These are phyloP conservation scores for Trypethelium eluteriae DNA, from an alignment of 495 filamentous ascomycete species.

Conservation along the genomic window DNA sequence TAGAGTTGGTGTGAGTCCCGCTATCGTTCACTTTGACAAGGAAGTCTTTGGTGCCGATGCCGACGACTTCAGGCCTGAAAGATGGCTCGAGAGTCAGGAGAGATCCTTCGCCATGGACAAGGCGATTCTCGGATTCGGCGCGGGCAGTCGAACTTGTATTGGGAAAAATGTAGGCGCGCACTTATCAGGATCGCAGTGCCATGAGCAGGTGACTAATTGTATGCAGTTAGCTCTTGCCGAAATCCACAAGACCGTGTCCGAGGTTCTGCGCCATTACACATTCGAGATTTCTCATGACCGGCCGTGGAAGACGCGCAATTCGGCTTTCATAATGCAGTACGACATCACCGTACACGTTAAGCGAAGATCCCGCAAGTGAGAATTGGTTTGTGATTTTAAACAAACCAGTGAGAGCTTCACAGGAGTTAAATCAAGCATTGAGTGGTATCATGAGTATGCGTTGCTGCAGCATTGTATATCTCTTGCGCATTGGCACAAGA, in stretches of 20 bases:
- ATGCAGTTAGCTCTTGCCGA: not conserved
- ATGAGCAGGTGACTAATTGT: not conserved
- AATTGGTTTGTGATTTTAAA: not conserved
- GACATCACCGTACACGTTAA: slow-evolving; percentile 7
- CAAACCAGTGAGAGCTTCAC: too few species aligned
- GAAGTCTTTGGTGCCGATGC: slow-evolving; percentile 28
- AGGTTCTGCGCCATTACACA: not conserved
- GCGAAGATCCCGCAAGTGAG: slow-evolving; percentile 5
- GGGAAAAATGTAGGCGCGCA: not conserved
- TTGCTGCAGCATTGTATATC: too few species aligned
- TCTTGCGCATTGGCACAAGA: too few species aligned
- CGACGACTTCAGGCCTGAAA: slow-evolving; percentile 27
- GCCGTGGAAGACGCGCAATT: slow-evolving; percentile 11
- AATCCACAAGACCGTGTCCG: slow-evolving; percentile 5
- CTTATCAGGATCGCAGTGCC: not conserved
- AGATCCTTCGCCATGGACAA: slow-evolving; percentile 8
- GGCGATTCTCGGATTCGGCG: slow-evolving; percentile 10
- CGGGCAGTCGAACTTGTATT: slow-evolving; percentile 9
- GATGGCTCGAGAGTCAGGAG: slow-evolving; percentile 18
- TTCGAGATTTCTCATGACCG: slow-evolving; percentile 6
- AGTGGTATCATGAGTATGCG: too few species aligned
- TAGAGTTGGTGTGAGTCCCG: slow-evolving; percentile 28
- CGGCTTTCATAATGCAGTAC: not conserved
- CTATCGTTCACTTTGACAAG: slow-evolving; percentile 28
- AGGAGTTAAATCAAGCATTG: too few species aligned